Evolutionary conservation across 306 rosid genomes (phyloP).

Genomic region (Begonia fuchsioides): DNA sequence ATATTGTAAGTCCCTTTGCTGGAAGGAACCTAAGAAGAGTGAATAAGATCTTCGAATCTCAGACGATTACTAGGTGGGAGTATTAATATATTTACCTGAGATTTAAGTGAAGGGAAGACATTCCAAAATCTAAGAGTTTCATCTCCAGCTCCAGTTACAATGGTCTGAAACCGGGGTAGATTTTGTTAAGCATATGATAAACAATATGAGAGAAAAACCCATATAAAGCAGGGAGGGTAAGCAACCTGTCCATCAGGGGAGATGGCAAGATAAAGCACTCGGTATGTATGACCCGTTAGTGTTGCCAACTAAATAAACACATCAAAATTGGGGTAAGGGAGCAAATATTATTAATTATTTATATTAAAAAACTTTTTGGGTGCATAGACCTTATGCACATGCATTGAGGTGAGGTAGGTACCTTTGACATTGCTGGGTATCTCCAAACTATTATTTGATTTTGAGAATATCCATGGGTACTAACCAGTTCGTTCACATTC

Average conservation of each 20-base stretch:
- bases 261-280: constrained; percentile 95
- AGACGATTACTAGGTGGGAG: not conserved
- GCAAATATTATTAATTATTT: not conserved
- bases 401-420: constrained; percentile 3
- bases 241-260: constrained; percentile 97
- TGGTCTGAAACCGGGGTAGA: constrained; percentile 46
- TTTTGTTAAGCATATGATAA: constrained; percentile 9
- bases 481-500: constrained; percentile 92
- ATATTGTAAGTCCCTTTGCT: not conserved
- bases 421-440: constrained; percentile 98
- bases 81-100: constrained; percentile 51
- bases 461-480: constrained; percentile 98
- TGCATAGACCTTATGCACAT: no score
- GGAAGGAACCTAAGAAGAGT: not conserved
- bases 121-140: constrained; percentile 98
- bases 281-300: constrained; percentile 83
- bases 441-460: constrained; percentile 98
- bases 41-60: not conserved
- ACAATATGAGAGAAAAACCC: not conserved
- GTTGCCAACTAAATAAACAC: constrained; percentile 60
- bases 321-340: constrained; percentile 2
- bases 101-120: constrained; percentile 92
- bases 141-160: constrained; percentile 99
- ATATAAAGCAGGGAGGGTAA: not conserved
- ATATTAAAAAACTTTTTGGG: no score